Base-by-base conservation (phyloP, 345 rosid species). In the Populus alba region DNA sequence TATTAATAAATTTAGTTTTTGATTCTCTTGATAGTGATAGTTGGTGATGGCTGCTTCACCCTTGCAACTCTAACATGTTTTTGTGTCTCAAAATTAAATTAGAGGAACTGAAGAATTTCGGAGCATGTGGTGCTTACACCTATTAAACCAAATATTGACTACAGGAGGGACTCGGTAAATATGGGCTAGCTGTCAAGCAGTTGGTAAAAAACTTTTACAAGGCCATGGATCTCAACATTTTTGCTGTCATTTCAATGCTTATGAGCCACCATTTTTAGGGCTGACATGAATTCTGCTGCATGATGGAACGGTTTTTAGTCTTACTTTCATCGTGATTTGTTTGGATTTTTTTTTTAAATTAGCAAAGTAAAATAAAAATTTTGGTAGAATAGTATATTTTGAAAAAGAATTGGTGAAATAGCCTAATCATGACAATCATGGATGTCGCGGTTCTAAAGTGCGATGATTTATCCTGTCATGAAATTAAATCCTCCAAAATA, bases 51-150 rank as follows among this genome's bases (percentile, higher is more conserved):
- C 25, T 55, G 55, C 38, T 74, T 18, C 33, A 43, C 55, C 70
- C 66, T 20, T 43, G 62, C 77, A 20, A 79, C 74, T 43, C n/a
- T 33, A 59, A 38, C 73, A 23, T 78, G 67, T 73, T 73, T 75
- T 41, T 57, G 27, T 61, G 49, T 79, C 33, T 18, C 49, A 63
- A 37, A 57, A 41, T 29, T 57, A 59, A 78, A 47, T 38, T 2
- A 23, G 66, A 57, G 38, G 45, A 25, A 76, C 41, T 41, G 45
- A 25, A 72, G 72, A 38, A 67, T 66, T 25, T 49, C 49, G 65
- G 76, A 37, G 75, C 41, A 23, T 70, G 51, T 31, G 67, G 66
- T 68, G 29, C 41, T 72, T 35, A 0, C 29, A 7, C 53, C 66
- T 27, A 76, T 76, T 57, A 23, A n/a, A 10, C 66, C 69, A 37